Percentiles rank a stretch among this genome's conserved stretches.
Evolutionary conservation across 2,329 filamentous ascomycete genomes (phyloP).

Genomic region (Teratosphaeria viscida): DNA sequence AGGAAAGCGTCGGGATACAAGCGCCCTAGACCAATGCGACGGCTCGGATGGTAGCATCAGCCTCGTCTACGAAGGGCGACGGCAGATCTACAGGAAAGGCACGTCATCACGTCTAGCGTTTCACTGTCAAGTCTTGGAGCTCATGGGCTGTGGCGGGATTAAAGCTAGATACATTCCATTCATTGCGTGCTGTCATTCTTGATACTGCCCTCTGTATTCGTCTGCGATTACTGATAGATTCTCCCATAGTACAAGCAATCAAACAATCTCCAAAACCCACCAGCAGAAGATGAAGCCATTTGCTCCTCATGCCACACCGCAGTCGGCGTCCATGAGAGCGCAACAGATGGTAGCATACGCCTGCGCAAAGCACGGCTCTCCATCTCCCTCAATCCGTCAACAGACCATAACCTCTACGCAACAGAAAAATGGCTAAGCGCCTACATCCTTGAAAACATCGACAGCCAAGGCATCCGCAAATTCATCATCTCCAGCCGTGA

Average conservation of each 20-base stretch:
- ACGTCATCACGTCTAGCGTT: slow-evolving; percentile 16
- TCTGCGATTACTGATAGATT: background rate
- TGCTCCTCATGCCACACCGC: slow-evolving; percentile 30
- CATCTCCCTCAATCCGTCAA: slow-evolving; percentile 8
- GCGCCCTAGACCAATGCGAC: slow-evolving; percentile 20
- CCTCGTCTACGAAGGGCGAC: slow-evolving; percentile 8
- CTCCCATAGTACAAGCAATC: background rate
- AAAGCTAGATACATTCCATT: slow-evolving; percentile 23
- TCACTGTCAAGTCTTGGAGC: slow-evolving; percentile 21
- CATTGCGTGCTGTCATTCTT: background rate
- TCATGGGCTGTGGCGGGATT: slow-evolving; percentile 21
- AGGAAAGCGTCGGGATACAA: slow-evolving; percentile 27
- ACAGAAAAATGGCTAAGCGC: slow-evolving; percentile 41
- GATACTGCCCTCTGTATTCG: background rate
- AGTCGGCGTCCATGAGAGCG: slow-evolving; percentile 33
- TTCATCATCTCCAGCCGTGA: slow-evolving; percentile 37
- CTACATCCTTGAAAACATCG: slow-evolving; percentile 45
- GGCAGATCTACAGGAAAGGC: slow-evolving; percentile 16
- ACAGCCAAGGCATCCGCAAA: slow-evolving; percentile 45
- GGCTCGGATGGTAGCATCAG: slow-evolving; percentile 9
- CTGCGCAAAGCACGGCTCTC: slow-evolving; percentile 21
- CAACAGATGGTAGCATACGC: slow-evolving; percentile 31
- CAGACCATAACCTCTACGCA: slow-evolving; percentile 8
- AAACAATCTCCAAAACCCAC: background rate
- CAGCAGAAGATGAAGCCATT: background rate